phyloP scores from a whole-genome alignment of 2,329 filamentous ascomycete species.

The Hirsutella minnesotensis region DNA sequence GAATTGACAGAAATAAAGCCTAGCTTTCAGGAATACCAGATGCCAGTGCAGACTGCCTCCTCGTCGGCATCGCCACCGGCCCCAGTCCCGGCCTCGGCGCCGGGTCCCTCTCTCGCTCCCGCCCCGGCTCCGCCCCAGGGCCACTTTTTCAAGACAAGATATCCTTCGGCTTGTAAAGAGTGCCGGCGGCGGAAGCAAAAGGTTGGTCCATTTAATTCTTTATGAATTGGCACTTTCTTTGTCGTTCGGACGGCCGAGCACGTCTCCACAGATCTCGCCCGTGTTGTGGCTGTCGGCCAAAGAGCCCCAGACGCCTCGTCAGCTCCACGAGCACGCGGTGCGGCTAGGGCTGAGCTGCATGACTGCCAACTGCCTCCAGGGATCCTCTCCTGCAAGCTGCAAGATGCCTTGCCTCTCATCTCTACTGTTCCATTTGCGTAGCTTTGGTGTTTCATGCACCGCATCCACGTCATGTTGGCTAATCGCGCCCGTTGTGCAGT shows the following conservation, averaged over 20 bases:
- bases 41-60: conserved; percentile 2
- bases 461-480: background rate
- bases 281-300: background rate
- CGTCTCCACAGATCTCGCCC: too few relatives aligned
- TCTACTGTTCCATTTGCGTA: background rate
- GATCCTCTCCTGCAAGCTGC: conserved; percentile 1
- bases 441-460: background rate
- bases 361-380: background rate
- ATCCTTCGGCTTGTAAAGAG: conserved; percentile 34
- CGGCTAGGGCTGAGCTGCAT: background rate
- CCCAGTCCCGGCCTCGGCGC: conserved; percentile 5
- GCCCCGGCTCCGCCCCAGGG: conserved; percentile 1
- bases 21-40: conserved; percentile 19
- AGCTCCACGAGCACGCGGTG: background rate
- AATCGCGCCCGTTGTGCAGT: conserved; percentile 20
- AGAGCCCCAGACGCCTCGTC: background rate
- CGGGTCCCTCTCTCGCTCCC: background rate
- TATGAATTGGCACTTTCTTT: too few relatives aligned
- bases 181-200: conserved; percentile 41
- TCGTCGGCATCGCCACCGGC: conserved; percentile 5
- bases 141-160: conserved; percentile 9
- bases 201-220: conserved; percentile 16
- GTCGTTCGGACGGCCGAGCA: too few relatives aligned
- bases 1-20: conserved; percentile 15
- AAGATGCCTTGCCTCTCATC: background rate